Evolutionary conservation across 139 green algal genomes (phyloP).

Genomic region (Pseudopediastrum boryanum): DNA sequence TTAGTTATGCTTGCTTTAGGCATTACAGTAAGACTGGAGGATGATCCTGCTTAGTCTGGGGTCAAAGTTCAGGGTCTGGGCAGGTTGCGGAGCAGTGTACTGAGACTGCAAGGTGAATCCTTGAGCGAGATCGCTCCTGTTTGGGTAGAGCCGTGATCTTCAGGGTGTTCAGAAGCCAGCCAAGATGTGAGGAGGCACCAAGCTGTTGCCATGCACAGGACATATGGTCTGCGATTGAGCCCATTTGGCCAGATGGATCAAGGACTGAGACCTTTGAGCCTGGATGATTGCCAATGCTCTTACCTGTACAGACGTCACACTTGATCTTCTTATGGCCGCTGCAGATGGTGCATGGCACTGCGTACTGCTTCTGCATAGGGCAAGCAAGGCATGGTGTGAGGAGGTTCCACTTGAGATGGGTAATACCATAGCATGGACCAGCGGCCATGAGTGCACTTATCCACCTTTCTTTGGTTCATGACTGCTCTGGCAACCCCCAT

Average conservation of each 20-base stretch:
- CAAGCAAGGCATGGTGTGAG: background rate
- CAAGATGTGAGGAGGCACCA: too few species aligned
- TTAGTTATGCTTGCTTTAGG: too few species aligned
- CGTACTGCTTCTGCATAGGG: constrained; percentile 27
- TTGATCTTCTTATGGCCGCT: constrained; percentile 18
- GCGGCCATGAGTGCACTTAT: background rate
- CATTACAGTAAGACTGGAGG: too few species aligned
- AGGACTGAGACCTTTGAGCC: too few species aligned
- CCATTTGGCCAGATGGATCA: too few species aligned
- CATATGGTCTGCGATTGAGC: too few species aligned
- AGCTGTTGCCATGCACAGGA: too few species aligned
- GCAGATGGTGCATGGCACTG: constrained; percentile 39
- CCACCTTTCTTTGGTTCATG: constrained; percentile 45
- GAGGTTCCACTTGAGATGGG: background rate
- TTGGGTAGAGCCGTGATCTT: too few species aligned
- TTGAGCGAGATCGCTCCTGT: too few species aligned
- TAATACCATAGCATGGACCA: too few species aligned
- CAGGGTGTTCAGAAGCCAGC: too few species aligned
- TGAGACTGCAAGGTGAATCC: too few species aligned
- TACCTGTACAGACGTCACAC: constrained; percentile 56
- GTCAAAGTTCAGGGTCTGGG: background rate
- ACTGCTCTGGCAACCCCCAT: constrained; percentile 48
- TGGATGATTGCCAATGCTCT: background rate
- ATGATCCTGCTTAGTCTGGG: background rate
- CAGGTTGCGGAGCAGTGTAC: background rate